These are phyloP conservation scores for Keqinozyma sinolaborantium DNA, from an alignment of 1,139 yeast genomes.

Conservation along the genomic window DNA sequence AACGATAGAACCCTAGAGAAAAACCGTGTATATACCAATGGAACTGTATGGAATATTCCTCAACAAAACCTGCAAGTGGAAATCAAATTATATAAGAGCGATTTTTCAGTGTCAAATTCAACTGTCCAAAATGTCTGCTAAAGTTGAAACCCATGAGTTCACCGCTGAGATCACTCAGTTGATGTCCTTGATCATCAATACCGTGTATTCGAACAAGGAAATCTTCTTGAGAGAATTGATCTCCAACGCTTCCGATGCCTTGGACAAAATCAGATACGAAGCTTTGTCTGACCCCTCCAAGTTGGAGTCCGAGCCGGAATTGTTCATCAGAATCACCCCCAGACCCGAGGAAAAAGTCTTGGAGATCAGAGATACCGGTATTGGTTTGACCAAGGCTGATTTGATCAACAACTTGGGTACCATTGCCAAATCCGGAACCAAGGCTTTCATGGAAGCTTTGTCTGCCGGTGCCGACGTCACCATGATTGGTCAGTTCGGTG, in stretches of 20 bases:
- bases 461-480: conserved; percentile 99
- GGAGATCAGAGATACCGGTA: conserved; percentile 99
- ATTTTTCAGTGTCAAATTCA: conserved; percentile 1
- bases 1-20: background rate
- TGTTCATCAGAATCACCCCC: conserved; percentile 97
- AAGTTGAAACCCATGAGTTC: conserved; percentile 87
- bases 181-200: conserved; percentile 99
- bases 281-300: conserved; percentile 89
- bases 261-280: conserved; percentile 96
- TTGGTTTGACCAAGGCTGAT: conserved; percentile 99
- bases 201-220: conserved; percentile 99
- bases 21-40: conserved; percentile 13
- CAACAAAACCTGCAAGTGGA: conserved; percentile 10
- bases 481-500: conserved; percentile 99
- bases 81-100: conserved; percentile 1
- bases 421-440: conserved; percentile 99
- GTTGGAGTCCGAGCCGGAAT: conserved; percentile 93
- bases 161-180: conserved; percentile 99
- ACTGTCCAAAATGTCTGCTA: conserved; percentile 46
- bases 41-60: conserved; percentile 36
- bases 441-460: conserved; percentile 98
- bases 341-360: conserved; percentile 89
- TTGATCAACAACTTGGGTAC: conserved; percentile 99
- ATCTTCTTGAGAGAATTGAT: conserved; percentile 98
- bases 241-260: conserved; percentile 86